phyloP scores from a whole-genome alignment of 768 basidiomycete genomes.

The Termitomyces sp. region DNA sequence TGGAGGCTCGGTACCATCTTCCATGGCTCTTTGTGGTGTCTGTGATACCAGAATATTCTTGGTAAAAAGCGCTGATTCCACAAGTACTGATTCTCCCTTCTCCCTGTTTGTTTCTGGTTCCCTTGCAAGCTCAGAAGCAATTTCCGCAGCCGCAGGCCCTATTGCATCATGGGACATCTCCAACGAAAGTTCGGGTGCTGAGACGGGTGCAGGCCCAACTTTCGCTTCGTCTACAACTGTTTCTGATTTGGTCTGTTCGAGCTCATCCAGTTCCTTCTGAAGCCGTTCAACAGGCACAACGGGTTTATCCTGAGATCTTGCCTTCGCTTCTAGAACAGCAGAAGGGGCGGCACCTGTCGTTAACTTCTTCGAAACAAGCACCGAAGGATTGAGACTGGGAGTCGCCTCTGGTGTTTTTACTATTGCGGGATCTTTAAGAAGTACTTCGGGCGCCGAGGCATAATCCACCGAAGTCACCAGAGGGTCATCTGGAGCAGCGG shows the following conservation, averaged over 20 bases:
- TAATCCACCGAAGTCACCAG: background rate
- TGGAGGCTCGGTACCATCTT: background rate
- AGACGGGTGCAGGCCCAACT: background rate
- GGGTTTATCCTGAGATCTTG: background rate
- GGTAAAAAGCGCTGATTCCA: background rate
- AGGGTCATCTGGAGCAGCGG: background rate
- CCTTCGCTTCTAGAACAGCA: background rate
- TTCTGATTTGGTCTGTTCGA: background rate
- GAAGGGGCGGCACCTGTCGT: background rate
- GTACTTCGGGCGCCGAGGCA: background rate
- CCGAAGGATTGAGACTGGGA: constrained; percentile 1
- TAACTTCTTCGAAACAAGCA: constrained; percentile 2
- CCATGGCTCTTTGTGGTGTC: background rate
- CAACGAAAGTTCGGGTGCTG: background rate
- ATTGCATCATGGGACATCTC: background rate
- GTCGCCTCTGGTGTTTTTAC: constrained; percentile 3
- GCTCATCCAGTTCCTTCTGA: background rate
- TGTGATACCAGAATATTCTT: background rate
- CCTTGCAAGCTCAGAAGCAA: too few species aligned
- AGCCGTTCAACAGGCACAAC: background rate
- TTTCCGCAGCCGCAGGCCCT: background rate
- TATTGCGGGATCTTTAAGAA: background rate
- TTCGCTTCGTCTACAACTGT: background rate
- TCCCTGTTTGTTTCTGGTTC: background rate
- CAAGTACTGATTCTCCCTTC: background rate